phyloP scores from a whole-genome alignment of 768 basidiomycete species.

The Erythrobasidium yunnanense region DNA sequence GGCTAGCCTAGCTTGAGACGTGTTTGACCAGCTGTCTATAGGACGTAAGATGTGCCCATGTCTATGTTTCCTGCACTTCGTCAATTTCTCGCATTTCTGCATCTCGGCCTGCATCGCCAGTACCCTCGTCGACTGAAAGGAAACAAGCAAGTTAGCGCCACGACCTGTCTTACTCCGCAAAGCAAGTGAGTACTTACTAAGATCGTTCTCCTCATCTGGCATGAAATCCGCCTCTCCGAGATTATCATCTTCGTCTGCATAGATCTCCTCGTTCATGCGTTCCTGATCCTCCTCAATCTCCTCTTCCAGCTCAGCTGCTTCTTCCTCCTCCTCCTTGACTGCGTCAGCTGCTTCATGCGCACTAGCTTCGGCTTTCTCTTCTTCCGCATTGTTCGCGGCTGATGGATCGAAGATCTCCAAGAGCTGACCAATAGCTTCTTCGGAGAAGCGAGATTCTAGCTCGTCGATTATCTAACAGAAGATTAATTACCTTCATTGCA shows the following conservation, averaged over 20 bases:
- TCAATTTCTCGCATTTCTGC: slow-evolving; percentile 15
- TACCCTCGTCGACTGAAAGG: slow-evolving; percentile 17
- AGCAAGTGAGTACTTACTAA: neutral
- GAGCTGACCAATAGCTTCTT: slow-evolving; percentile 7
- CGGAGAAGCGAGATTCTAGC: slow-evolving; percentile 9
- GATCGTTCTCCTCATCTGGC: slow-evolving; percentile 25
- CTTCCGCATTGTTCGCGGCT: slow-evolving; percentile 10
- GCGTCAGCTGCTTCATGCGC: neutral
- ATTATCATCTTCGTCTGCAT: slow-evolving; percentile 12
- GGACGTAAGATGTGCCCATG: no score
- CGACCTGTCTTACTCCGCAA: neutral
- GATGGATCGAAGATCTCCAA: slow-evolving; percentile 10
- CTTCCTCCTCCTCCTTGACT: neutral
- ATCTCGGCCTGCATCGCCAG: slow-evolving; percentile 19
- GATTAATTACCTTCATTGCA: neutral
- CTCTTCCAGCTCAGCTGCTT: neutral
- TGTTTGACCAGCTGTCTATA: no score
- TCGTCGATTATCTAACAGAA: slow-evolving; percentile 12
- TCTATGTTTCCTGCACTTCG: slow-evolving; percentile 12
- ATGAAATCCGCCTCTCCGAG: neutral
- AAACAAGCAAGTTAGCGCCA: neutral
- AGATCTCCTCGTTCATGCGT: neutral
- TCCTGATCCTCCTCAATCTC: neutral
- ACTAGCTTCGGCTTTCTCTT: neutral
- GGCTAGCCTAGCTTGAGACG: no score